Conservation (phyloP, 177 flowering plant species). For the Vitis hybrid region DNA sequence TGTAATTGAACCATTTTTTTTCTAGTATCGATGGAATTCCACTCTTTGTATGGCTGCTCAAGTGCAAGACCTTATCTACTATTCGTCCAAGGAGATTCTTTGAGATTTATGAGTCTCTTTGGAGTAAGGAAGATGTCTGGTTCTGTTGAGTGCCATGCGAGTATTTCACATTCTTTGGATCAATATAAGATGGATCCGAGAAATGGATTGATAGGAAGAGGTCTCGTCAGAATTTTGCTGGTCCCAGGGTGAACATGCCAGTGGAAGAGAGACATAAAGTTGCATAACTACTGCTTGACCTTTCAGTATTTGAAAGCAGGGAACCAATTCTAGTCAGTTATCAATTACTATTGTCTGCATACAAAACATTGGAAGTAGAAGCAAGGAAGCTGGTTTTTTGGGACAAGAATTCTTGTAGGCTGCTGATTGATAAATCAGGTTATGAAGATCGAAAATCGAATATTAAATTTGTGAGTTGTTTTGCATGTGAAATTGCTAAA, state of each 20-base stretch:
- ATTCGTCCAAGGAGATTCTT: not conserved
- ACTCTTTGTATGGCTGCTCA: constrained; percentile 10
- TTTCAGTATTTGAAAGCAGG: not conserved
- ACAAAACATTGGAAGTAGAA: not conserved
- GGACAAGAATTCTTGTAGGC: constrained; percentile 1
- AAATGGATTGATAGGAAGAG: constrained; percentile 5
- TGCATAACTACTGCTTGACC: not conserved
- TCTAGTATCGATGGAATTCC: not conserved
- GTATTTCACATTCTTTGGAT: not conserved
- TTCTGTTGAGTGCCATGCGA: not conserved
- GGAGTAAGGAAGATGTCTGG: constrained; percentile 11
- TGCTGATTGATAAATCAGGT: not conserved
- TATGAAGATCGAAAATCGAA: not conserved
- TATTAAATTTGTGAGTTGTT: constrained; percentile 1
- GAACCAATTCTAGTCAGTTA: not conserved
- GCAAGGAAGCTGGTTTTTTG: constrained; percentile 5
- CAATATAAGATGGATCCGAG: not conserved
- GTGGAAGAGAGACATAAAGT: constrained; percentile 2
- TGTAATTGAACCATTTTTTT: constrained; percentile 10
- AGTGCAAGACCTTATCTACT: not conserved
- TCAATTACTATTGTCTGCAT: not conserved
- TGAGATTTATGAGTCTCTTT: not conserved
- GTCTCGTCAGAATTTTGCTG: constrained; percentile 7
- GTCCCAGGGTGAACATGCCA: not conserved
- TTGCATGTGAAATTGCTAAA: constrained; percentile 7